phyloP scores from a whole-genome alignment of 2,329 filamentous ascomycete genomes.

The Cladophialophora chaetospira region DNA sequence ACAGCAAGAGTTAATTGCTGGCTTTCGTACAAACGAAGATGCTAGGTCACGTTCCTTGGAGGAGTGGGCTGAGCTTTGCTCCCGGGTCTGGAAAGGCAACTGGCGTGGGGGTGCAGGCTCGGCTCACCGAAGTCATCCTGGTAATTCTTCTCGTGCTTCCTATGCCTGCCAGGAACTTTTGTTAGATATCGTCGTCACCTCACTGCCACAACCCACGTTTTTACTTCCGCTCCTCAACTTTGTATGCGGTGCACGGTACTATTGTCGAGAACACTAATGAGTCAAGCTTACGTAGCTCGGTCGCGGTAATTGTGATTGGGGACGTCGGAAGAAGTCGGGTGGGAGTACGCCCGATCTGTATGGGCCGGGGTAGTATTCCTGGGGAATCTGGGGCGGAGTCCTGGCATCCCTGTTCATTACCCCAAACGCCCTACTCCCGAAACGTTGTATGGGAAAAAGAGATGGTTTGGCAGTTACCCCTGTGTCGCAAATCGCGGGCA shows the following conservation, averaged over 20 bases:
- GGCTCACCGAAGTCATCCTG: neutral
- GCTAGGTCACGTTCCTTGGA: neutral
- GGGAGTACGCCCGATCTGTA: neutral
- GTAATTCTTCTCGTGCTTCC: neutral
- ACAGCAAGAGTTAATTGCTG: neutral
- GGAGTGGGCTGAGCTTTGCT: neutral
- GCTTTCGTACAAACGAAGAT: neutral
- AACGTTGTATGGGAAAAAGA: neutral
- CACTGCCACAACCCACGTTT: neutral
- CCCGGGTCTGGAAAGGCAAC: too few relatives aligned
- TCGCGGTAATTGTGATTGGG: neutral
- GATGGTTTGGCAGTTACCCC: neutral
- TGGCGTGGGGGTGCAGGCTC: neutral
- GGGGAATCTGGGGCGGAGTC: neutral
- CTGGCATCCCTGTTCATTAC: neutral
- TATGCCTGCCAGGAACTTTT: neutral
- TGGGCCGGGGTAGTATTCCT: neutral
- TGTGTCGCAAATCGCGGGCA: neutral
- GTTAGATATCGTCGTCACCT: neutral
- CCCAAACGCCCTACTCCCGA: neutral
- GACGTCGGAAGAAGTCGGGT: conserved; percentile 4
- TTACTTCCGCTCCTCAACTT: neutral
- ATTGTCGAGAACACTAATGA: neutral
- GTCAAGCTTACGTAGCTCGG: neutral
- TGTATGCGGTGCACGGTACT: neutral